Conservation (phyloP, 495 filamentous ascomycete genomes). For the Beverwykella pulmonaria region DNA sequence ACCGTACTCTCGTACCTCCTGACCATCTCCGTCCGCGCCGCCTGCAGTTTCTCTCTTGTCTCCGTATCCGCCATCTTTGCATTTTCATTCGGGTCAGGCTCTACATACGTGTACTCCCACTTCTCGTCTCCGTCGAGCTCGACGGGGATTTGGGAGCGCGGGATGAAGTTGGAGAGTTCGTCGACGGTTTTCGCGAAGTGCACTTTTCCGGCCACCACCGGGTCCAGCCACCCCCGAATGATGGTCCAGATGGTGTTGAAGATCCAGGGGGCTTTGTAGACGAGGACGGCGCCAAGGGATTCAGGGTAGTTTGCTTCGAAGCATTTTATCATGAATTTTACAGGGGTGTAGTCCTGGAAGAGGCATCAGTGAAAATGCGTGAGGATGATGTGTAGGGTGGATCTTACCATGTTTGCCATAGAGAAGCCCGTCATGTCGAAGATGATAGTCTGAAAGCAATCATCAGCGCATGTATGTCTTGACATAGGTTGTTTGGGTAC, state of each 20-base stretch:
- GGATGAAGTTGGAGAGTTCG: constrained; percentile 79
- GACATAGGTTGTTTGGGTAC: constrained; percentile 41
- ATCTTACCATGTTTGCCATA: constrained; percentile 83
- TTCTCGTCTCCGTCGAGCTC: constrained; percentile 83
- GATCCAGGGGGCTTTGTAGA: constrained; percentile 95
- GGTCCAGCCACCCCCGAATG: constrained; percentile 95
- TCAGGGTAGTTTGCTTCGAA: constrained; percentile 99
- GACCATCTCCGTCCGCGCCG: constrained; percentile 62
- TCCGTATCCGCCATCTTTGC: constrained; percentile 66
- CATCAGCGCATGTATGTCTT: not conserved
- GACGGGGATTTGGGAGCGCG: constrained; percentile 67
- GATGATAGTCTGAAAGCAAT: constrained; percentile 65
- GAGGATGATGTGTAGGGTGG: too few species aligned
- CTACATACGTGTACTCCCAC: constrained; percentile 78
- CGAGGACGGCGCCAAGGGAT: constrained; percentile 84
- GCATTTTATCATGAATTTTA: constrained; percentile 99
- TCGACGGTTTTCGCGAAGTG: constrained; percentile 85
- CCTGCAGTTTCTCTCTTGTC: constrained; percentile 62
- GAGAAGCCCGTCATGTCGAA: constrained; percentile 96
- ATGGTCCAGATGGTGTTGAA: constrained; percentile 84
- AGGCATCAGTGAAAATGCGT: too few species aligned
- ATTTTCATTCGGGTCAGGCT: constrained; percentile 75
- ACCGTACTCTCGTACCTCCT: constrained; percentile 71
- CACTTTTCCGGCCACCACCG: constrained; percentile 91
- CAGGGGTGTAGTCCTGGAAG: constrained; percentile 79